Conservation (phyloP, 2,329 filamentous ascomycete genomes). For the Ceratocystis variospora region DNA sequence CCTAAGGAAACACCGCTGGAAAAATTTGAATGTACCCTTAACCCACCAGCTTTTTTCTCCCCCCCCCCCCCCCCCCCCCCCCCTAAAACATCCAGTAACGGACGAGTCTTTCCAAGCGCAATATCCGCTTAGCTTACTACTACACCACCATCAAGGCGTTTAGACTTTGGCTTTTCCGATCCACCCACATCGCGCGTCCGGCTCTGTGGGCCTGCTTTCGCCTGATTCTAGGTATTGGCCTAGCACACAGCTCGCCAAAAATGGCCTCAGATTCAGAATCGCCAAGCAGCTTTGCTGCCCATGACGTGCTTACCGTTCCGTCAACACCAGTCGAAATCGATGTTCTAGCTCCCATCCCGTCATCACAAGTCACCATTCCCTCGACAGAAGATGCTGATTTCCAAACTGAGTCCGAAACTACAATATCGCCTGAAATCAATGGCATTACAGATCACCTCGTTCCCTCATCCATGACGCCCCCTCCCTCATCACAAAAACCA, state of each 20-base stretch:
- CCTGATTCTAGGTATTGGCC: neutral
- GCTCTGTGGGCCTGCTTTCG: neutral
- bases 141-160: neutral
- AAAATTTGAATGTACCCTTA: too few relatives aligned
- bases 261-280: slow-evolving; percentile 15
- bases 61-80: too few relatives aligned
- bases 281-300: neutral
- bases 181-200: neutral
- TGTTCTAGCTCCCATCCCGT: neutral
- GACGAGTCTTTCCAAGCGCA: neutral
- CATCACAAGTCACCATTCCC: slow-evolving; percentile 41
- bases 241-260: neutral
- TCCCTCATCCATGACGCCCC: slow-evolving; percentile 44
- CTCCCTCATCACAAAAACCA: slow-evolving; percentile 33
- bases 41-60: too few relatives aligned
- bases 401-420: slow-evolving; percentile 35
- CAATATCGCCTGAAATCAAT: slow-evolving; percentile 38
- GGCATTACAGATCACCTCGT: slow-evolving; percentile 35
- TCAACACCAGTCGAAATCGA: slow-evolving; percentile 11
- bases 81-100: neutral
- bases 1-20: too few relatives aligned
- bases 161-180: neutral
- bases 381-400: slow-evolving; percentile 43
- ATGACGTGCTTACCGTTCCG: slow-evolving; percentile 3
- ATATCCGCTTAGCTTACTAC: neutral